These are phyloP conservation scores for Seiridium cupressi DNA, from an alignment of 2,329 filamentous ascomycete genomes.

Conservation along the genomic window DNA sequence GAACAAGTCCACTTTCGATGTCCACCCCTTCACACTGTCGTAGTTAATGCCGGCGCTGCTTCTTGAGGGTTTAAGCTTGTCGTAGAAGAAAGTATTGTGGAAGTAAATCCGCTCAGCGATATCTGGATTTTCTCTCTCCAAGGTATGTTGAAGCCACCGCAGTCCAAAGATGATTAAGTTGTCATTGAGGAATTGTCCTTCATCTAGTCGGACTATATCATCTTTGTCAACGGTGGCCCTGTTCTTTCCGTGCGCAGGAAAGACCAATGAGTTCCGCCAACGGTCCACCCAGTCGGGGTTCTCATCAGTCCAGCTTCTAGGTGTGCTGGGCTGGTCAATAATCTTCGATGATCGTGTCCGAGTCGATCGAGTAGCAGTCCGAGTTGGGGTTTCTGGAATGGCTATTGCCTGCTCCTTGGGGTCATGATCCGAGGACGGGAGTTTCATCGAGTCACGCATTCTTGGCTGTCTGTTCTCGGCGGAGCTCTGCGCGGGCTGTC, in stretches of 20 bases:
- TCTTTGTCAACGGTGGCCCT: constrained; percentile 65
- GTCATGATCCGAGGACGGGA: background rate
- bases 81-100: constrained; percentile 92
- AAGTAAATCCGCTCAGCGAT: constrained; percentile 71
- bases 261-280: constrained; percentile 62
- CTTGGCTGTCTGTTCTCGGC: constrained; percentile 5
- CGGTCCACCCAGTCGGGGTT: constrained; percentile 49
- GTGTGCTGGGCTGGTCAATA: background rate
- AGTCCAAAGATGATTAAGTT: constrained; percentile 89
- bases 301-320: constrained; percentile 45
- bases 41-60: constrained; percentile 71
- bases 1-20: constrained; percentile 79
- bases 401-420: background rate
- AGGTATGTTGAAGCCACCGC: constrained; percentile 64
- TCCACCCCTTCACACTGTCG: constrained; percentile 83
- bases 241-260: constrained; percentile 55
- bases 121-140: constrained; percentile 54
- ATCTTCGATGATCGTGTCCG: background rate
- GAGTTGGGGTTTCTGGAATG: background rate
- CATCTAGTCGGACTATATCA: constrained; percentile 77
- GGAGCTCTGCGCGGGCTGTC: no score
- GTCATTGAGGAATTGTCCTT: constrained; percentile 88
- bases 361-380: background rate
- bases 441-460: constrained; percentile 13
- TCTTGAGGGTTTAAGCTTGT: constrained; percentile 63